Base-by-base conservation (phyloP, 2,329 filamentous ascomycete genomes). In the Penicillium oxalicum region DNA sequence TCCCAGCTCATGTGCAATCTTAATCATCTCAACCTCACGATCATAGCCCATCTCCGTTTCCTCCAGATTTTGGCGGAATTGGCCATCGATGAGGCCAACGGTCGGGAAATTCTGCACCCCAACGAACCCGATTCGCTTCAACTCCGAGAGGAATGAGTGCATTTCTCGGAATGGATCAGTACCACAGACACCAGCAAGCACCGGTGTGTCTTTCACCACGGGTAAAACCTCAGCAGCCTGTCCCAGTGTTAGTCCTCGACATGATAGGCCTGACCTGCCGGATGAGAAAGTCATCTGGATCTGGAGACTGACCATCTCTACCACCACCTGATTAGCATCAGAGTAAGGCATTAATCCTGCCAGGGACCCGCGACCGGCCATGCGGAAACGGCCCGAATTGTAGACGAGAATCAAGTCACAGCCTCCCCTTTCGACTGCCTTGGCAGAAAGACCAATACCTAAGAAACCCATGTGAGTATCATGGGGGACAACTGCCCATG, bases 41-140 rank as follows among this genome's bases (percentile, higher is more conserved):
- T 76, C 77, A 59, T 82, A 88, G 1, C 80, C 79, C 83, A 88
- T 88, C 7, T 80, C 83, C 1, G 84, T 87, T 64, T 87, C 83
- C 61, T 88, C 85, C 1, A 88, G 73, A 55, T 84, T 83, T 24
- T 75, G 74, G 9, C 85, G 76, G 61, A 88, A 87, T 9, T 74
- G 74, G 1, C 83, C 84, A 63, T 88, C 84, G 33, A 87, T 82
- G 24, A 88, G 69, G 0, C 84, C 84, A 1, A 87, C 83, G 0
- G 84, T 87, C 1, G 84, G 84, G 61, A 88, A 88, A 58, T 88
- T 88, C 64, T 88, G 84, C 11, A 87, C 76, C 1, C 85, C 85
- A 1, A 79, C 78, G 54, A 88, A 87, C 0, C 84, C 84, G 12
- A 85, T 65, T 1, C 75, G 74, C 47, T 77, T 76, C 33, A 88